A percentile compares a stretch with the other conserved stretches of the same genome.
Evolutionary conservation across 495 filamentous ascomycete genomes (phyloP).

Genomic region (Penicillium longicatenatum): DNA sequence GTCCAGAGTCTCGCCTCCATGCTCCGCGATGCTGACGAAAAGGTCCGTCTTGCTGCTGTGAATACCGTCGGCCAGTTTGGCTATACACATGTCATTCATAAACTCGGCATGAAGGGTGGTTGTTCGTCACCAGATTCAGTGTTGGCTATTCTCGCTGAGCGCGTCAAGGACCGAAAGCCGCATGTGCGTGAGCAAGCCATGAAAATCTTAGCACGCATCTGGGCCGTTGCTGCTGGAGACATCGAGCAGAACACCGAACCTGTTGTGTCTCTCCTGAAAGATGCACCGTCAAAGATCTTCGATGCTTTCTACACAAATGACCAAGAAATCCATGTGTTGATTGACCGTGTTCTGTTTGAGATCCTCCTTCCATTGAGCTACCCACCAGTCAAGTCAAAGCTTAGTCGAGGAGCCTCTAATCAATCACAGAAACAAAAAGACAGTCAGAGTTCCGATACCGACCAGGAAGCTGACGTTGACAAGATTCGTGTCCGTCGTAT

Average conservation of each 20-base stretch:
- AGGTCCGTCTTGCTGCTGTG: slow-evolving; percentile 83
- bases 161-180: slow-evolving; percentile 83
- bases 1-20: slow-evolving; percentile 74
- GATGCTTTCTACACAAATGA: slow-evolving; percentile 92
- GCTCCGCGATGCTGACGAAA: slow-evolving; percentile 86
- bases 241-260: slow-evolving; percentile 80
- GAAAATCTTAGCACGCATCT: slow-evolving; percentile 78
- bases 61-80: slow-evolving; percentile 75
- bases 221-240: slow-evolving; percentile 88
- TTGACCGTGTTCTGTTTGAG: slow-evolving; percentile 87
- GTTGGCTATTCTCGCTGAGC: slow-evolving; percentile 78
- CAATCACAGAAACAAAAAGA: slow-evolving; percentile 61
- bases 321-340: slow-evolving; percentile 74
- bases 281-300: slow-evolving; percentile 82
- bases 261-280: slow-evolving; percentile 68
- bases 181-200: slow-evolving; percentile 83
- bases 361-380: slow-evolving; percentile 82
- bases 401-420: slow-evolving; percentile 57
- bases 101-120: slow-evolving; percentile 73
- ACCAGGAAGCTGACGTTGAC: slow-evolving; percentile 68
- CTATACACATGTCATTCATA: slow-evolving; percentile 75
- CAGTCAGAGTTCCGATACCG: slow-evolving; percentile 46
- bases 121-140: slow-evolving; percentile 69
- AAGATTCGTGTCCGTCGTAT: slow-evolving; percentile 84
- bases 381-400: slow-evolving; percentile 75